A percentile compares a stretch with the other conserved stretches of the same genome.
These are phyloP conservation scores for Cicer yamashitae DNA, from an alignment of 306 rosid genomes.

Conservation along the genomic window DNA sequence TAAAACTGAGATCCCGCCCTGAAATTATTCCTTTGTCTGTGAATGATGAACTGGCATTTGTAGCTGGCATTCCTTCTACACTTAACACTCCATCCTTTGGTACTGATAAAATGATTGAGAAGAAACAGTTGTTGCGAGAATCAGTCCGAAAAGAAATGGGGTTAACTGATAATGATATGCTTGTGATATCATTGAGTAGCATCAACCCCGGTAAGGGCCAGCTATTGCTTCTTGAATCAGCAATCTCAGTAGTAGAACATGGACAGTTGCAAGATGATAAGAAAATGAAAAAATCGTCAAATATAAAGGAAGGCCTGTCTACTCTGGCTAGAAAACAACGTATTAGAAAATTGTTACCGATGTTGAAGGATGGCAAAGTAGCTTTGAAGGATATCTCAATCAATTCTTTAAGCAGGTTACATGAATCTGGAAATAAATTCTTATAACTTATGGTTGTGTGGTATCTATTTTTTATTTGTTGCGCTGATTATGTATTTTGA, in stretches of 20 bases:
- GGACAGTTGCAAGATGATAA: conserved; percentile 48
- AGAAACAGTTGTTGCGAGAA: conserved; percentile 70
- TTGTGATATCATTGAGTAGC: conserved; percentile 89
- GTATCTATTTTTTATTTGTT: conserved; percentile 45
- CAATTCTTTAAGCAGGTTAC: conserved; percentile 50
- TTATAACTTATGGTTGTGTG: conserved; percentile 36
- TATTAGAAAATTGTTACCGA: conserved; percentile 62
- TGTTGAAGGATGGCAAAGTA: conserved; percentile 48
- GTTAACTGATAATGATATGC: conserved; percentile 78
- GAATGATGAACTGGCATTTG: conserved; percentile 93
- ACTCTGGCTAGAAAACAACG: conserved; percentile 58
- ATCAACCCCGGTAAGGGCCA: conserved; percentile 98
- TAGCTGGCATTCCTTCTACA: conserved; percentile 84
- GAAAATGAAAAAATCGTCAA: conserved; percentile 48
- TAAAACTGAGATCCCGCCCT: conserved; percentile 78
- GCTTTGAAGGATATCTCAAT: conserved; percentile 45
- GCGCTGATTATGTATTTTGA: conserved; percentile 46
- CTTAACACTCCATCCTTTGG: conserved; percentile 85
- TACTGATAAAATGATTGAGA: conserved; percentile 80
- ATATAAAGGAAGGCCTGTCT: conserved; percentile 52
- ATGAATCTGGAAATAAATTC: conserved; percentile 31
- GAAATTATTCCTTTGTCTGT: conserved; percentile 83
- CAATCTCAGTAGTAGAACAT: conserved; percentile 57
- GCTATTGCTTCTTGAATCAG: conserved; percentile 85
- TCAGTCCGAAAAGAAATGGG: conserved; percentile 88